Evolutionary conservation across 2,329 filamentous ascomycete genomes (phyloP), one percentile per base, ranked within the genome.

Genomic region (Penicillium sclerotigenum): DNA sequence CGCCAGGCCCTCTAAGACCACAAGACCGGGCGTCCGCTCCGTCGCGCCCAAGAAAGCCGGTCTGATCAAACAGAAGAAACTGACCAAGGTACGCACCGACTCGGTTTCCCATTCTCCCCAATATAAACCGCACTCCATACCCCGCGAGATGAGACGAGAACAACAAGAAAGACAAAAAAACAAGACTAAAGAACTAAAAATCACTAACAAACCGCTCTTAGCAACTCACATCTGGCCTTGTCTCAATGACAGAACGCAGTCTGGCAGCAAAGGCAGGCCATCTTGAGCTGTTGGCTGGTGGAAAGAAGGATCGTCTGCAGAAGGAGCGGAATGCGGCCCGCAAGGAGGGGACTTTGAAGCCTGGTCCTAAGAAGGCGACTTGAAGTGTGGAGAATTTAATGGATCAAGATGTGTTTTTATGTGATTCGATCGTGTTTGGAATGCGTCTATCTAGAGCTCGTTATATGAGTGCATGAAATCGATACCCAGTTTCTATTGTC

Each of bases 201-300:
- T 16, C 16, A 14, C 38, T 52, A 28, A 51, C 29, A 22, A 7
- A 16, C 14, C 0, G 2, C 22, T 20, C 11, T 31, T 61, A 77
- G 81, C 87, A 88, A 80, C 78, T 84, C 59, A 80, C 84, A 0
- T 77, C 83, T 0, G 86, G 86, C 0, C 73, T 90, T 38, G 82
- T 81, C 4, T 81, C 81, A 0, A 79, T 84, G 74, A 90, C 87
- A n/a, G 87, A 90, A 68, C 81, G 82, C 58, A 81, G 80, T 59
- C 77, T 90, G 10, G 87, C 86, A 13, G 77, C 84, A 59, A 83
- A 83, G 66, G 87, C 86, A 5, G 87, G 87, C 14, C 87, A 90
- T 79, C 67, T 90, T 67, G 87, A 90, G 71, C 68, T 90, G 66
- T 71, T 90, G 66, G 79, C 79, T 55, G 85, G 86, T 2, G 86